A percentile compares a stretch with the other conserved stretches of the same genome.
Evolutionary conservation across 2,329 filamentous ascomycete species (phyloP).

Genomic region (Massarina eburnea): DNA sequence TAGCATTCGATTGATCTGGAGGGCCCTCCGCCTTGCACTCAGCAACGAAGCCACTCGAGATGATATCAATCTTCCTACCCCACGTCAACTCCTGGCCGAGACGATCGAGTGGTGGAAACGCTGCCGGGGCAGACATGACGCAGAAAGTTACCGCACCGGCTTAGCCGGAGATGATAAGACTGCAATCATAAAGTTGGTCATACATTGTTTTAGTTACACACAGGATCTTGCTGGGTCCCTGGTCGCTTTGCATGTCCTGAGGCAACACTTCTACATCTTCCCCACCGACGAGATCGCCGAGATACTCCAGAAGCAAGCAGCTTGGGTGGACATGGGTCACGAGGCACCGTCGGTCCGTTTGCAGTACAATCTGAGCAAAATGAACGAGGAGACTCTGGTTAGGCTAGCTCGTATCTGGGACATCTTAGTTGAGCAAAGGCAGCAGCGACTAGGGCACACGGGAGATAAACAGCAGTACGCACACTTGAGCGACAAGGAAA

Average conservation of each 20-base stretch:
- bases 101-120: conserved; percentile 32
- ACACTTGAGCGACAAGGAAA: conserved; percentile 20
- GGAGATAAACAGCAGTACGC: conserved; percentile 10
- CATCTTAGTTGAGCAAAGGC: conserved; percentile 19
- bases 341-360: conserved; percentile 10
- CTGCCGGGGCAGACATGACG: conserved; percentile 25
- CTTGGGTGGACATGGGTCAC: conserved; percentile 29
- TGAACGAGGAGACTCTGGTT: conserved; percentile 13
- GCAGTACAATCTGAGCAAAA: conserved; percentile 17
- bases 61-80: conserved; percentile 27
- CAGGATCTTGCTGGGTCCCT: conserved; percentile 38
- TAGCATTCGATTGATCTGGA: conserved; percentile 34
- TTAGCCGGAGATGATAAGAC: conserved; percentile 23
- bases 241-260: conserved; percentile 35
- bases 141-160: conserved; percentile 28
- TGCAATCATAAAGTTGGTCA: conserved; percentile 29
- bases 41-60: conserved; percentile 17
- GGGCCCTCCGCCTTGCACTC: conserved; percentile 33
- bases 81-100: conserved; percentile 34
- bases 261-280: conserved; percentile 26
- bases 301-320: conserved; percentile 30
- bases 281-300: conserved; percentile 21
- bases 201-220: conserved; percentile 39
- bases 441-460: conserved; percentile 18
- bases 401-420: conserved; percentile 21